Evolutionary conservation across 768 basidiomycete genomes (phyloP), one percentile per base, ranked within the genome.

Genomic region (Phanerochaete sordida): DNA sequence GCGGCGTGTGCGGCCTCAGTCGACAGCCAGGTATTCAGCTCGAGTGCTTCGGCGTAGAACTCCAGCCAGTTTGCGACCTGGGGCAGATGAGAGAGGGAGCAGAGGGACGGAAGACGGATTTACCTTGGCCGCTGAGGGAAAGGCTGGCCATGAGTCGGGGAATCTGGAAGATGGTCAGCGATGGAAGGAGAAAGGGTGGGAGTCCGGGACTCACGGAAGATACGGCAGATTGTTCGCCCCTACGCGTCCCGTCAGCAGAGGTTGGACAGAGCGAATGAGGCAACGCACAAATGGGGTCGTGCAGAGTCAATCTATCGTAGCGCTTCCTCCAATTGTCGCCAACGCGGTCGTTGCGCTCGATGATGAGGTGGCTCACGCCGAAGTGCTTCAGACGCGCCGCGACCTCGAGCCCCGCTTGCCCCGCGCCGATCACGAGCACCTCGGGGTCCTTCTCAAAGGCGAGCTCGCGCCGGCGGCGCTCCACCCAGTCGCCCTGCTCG

Each of bases 11-110:
- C 74, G 59, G 75, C 78, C 1, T 60, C 66, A 15, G 72, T 66
- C 8, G 68, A 81, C 16, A 80, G 83, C 87, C 87, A 88, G 5
- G 85, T 78, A 64, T 86, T 84, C 56, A 89, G 73, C 59, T 88
- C 87, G 57, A 88, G 69, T 2, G 76, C 67, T 12, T 82, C 77
- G 0, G 84, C 85, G 66, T 88, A 89, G 57, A 72, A 75, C 70
- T 88, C 87, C 1, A 90, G 76, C 85, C 85, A 88, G 60, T 85
- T 81, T 0, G 86, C 87, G 16, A 89, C 69, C 79, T 86, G 66
- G 15, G 9, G 9, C 7, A 54, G 24, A 2, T 16, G 12, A n/a
- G 49, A 35, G 37, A 23, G 7, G 8, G 5, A 11, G n/a, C 23
- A 2, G 23, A 1, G 46, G 3, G 4, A 16, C 50, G 46, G 16